Evolutionary conservation across 2,329 filamentous ascomycete genomes (phyloP).

Genomic region (Helotiales sp.): DNA sequence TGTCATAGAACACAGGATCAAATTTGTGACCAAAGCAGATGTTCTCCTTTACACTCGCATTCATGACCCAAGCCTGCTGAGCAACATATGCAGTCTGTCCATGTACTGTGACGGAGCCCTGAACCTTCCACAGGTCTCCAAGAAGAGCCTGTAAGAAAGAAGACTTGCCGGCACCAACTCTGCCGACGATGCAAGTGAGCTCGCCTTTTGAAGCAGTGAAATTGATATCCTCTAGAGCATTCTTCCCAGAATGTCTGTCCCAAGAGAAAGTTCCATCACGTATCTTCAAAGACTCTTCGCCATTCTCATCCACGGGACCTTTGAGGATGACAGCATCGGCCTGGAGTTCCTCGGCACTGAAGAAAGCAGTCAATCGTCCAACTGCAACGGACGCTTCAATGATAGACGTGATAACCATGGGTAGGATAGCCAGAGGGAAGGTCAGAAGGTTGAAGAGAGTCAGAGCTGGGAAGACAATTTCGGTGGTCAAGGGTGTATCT

Average conservation of each 20-base stretch:
- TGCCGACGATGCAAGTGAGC: conserved; percentile 88
- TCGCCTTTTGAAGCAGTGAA: conserved; percentile 92
- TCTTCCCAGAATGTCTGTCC: conserved; percentile 79
- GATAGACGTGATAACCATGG: conserved; percentile 97
- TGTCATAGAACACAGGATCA: conserved; percentile 92
- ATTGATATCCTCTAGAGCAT: conserved; percentile 80
- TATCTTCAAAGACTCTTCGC: conserved; percentile 86
- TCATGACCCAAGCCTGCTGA: conserved; percentile 96
- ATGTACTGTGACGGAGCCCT: conserved; percentile 81
- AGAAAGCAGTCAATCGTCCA: conserved; percentile 80
- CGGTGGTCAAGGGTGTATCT: conserved; percentile 81
- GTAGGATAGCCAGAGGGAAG: conserved; percentile 90
- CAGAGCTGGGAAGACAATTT: conserved; percentile 92
- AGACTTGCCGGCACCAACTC: conserved; percentile 94
- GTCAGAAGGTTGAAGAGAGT: conserved; percentile 96
- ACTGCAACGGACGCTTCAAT: conserved; percentile 96
- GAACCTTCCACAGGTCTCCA: conserved; percentile 88
- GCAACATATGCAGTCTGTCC: conserved; percentile 90
- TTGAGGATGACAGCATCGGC: conserved; percentile 76
- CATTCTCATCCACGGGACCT: conserved; percentile 72
- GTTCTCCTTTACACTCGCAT: conserved; percentile 95
- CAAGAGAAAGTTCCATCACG: conserved; percentile 90
- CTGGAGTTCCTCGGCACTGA: conserved; percentile 89
- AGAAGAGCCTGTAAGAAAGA: conserved; percentile 88
- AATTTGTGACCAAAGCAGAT: conserved; percentile 95